phyloP scores from a whole-genome alignment of 2,329 filamentous ascomycete species.

The Aspergillus nomiae region DNA sequence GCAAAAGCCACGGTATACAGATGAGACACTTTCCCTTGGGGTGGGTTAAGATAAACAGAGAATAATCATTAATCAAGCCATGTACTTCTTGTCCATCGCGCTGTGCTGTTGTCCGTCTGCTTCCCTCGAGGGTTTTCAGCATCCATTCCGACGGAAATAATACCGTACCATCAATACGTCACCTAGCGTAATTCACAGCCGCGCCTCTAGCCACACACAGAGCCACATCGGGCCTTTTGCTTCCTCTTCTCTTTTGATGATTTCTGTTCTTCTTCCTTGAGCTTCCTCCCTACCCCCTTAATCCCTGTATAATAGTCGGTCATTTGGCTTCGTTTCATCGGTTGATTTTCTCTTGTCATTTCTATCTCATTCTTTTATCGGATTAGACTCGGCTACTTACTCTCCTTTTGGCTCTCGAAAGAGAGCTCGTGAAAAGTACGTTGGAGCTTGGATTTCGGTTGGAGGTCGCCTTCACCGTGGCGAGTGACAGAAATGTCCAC shows the following conservation, averaged over 20 bases:
- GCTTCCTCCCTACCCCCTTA: conserved; percentile 7
- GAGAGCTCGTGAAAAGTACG: conserved; percentile 33
- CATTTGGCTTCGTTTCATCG: conserved; percentile 9
- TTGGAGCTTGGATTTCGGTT: conserved; percentile 29
- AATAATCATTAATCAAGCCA: not conserved
- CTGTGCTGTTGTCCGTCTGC: not conserved
- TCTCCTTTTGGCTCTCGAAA: conserved; percentile 32
- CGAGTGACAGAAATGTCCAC: conserved; percentile 50
- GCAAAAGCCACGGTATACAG: not conserved
- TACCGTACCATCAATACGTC: conserved; percentile 3
- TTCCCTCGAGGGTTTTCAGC: not conserved
- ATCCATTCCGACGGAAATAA: conserved; percentile 1
- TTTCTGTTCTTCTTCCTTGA: conserved; percentile 11
- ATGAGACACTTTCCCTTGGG: not conserved
- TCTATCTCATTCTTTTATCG: conserved; percentile 17
- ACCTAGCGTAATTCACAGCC: conserved; percentile 6
- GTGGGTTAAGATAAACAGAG: not conserved
- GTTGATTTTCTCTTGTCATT: conserved; percentile 8
- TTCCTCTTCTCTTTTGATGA: conserved; percentile 15
- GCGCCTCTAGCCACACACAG: conserved; percentile 6
- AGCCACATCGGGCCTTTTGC: conserved; percentile 3
- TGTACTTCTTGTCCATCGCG: not conserved
- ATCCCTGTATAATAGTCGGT: conserved; percentile 21
- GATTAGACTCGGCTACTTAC: not conserved
- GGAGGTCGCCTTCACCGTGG: conserved; percentile 31